phyloP scores from a whole-genome alignment of 495 filamentous ascomycete species.

The Penicillium mononematosum region DNA sequence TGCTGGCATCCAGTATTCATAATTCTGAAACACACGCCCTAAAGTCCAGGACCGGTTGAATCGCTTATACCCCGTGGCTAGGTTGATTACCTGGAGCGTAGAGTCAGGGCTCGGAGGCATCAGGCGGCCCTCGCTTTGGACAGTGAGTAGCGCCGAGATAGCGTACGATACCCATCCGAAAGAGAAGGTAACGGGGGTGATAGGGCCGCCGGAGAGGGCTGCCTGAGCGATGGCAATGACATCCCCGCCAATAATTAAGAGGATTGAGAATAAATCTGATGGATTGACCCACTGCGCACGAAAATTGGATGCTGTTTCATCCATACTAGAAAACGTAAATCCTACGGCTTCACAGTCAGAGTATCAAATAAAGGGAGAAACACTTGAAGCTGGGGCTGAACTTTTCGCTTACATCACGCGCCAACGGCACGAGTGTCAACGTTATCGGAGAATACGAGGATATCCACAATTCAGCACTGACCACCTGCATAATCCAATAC shows the following conservation, averaged over 20 bases:
- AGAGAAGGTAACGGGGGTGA: slow-evolving; percentile 53
- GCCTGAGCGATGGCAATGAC: slow-evolving; percentile 49
- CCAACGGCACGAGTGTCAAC: not conserved
- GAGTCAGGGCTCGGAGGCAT: slow-evolving; percentile 26
- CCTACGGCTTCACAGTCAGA: not conserved
- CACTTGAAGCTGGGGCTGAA: not conserved
- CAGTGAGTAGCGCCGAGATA: slow-evolving; percentile 37
- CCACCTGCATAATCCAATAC: no score
- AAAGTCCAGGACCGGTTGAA: slow-evolving; percentile 50
- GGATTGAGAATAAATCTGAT: slow-evolving; percentile 40
- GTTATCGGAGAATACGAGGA: not conserved
- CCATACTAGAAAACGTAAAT: not conserved
- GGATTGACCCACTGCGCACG: slow-evolving; percentile 30
- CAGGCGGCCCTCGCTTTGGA: slow-evolving; percentile 46
- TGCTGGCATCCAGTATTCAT: slow-evolving; percentile 34
- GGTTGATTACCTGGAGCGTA: slow-evolving; percentile 42
- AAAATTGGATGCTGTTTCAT: not conserved
- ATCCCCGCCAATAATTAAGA: slow-evolving; percentile 51
- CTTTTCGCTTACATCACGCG: not conserved
- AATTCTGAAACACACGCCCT: slow-evolving; percentile 50
- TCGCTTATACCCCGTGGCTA: slow-evolving; percentile 38
- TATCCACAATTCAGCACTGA: not conserved
- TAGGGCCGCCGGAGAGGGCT: slow-evolving; percentile 33
- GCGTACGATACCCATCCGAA: slow-evolving; percentile 56
- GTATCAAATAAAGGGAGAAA: not conserved